Evolutionary conservation across 2,329 filamentous ascomycete genomes (phyloP), one percentile per base, ranked within the genome.

Genomic region (Teratosphaeria epicoccoides): DNA sequence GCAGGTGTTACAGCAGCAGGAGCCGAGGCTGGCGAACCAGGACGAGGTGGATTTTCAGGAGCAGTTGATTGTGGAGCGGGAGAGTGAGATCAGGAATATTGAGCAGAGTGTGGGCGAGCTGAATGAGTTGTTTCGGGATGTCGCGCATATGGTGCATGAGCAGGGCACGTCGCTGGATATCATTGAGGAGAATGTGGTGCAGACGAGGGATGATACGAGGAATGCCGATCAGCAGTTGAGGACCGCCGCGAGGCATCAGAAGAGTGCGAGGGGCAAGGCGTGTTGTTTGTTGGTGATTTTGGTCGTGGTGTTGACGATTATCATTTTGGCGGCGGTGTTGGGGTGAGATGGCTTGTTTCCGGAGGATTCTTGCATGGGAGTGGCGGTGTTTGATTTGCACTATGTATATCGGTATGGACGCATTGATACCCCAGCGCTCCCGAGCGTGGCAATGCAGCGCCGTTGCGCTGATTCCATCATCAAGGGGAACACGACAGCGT

Each of bases 1-100:
- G 59, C 80, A 67, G 49, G 61, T 66, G 44, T 70, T 91, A 62
- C 68, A 74, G 58, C 70, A 74, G 56, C 83, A 93, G 60, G 81
- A 90, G 60, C 76, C 86, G 11, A 87, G 88, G 51, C 77, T 97
- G 7, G 93, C 90, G 1, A 80, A 88, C 24, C 93, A 98, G 68
- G 85, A 88, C 61, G 94, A 98, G 66, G 93, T 98, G 43, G 91
- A 98, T 67, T 98, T 96, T 73, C 93, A 98, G 66, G 93, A 98
- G 61, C 84, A 86, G 14, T 76, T 98, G 53, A 98, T 98, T 65
- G 84, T 94, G 55, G 91, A 98, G 76, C 89, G 94, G 50, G 93
- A 98, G 70, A 83, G 88, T 52, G 93, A 98, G 73, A 98, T 98
- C 59, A 84, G 90, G 56, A 94, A 95, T 67, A 98, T 98, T 63